Percentiles rank a stretch among this genome's conserved stretches.
Conservation (phyloP, 345 rosid species). For the Eucalyptus brandiana region DNA sequence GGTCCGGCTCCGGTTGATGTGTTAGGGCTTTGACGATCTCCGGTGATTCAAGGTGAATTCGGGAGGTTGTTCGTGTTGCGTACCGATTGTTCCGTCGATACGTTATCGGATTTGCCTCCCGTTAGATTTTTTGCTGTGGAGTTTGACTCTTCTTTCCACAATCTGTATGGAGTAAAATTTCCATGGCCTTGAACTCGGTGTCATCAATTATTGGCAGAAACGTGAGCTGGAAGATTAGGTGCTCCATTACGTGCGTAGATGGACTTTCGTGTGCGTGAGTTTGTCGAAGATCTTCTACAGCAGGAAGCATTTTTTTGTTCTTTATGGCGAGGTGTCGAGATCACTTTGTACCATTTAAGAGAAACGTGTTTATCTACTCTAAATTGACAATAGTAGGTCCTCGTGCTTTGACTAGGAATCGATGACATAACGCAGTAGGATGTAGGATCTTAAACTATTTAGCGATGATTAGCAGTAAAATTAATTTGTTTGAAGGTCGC, state of each 20-base stretch:
- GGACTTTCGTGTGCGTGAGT: not conserved
- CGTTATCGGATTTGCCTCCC: not conserved
- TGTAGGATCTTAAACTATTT: not conserved
- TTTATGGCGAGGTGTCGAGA: not conserved
- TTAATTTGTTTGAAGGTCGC: not conserved
- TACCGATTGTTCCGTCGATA: not conserved
- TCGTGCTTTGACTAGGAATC: not conserved
- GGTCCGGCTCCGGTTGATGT: not conserved
- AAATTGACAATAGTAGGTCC: not conserved
- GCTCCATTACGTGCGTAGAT: not conserved
- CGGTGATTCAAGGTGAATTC: not conserved
- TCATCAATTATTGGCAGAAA: not conserved
- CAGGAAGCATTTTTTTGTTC: not conserved
- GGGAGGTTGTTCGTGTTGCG: not conserved
- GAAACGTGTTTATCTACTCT: not conserved
- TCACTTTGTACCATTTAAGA: not conserved
- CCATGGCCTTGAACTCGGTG: not conserved
- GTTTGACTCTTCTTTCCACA: not conserved
- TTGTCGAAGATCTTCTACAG: not conserved
- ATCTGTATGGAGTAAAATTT: not conserved
- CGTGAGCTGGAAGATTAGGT: not conserved
- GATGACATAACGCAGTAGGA: not conserved
- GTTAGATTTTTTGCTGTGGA: not conserved
- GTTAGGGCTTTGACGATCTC: not conserved
- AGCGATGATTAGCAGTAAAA: not conserved